Evolutionary conservation across 1,284 basidiomycete species (phyloP).

Genomic region (Cryptococcus sp.): DNA sequence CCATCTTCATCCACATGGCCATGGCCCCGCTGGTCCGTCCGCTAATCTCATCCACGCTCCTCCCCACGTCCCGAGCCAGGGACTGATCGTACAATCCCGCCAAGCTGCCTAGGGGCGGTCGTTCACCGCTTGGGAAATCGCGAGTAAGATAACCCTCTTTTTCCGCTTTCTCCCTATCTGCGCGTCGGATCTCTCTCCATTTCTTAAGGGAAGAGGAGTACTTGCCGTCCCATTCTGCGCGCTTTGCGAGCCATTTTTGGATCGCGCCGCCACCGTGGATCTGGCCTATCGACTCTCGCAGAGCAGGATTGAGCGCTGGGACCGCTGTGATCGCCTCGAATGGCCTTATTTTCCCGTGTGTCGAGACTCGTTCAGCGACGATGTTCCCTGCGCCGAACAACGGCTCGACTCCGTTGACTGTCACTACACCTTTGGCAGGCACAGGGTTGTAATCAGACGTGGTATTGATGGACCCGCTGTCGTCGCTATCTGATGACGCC

Average conservation of each 20-base stretch:
- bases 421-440: conserved; percentile 30
- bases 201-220: conserved; percentile 38
- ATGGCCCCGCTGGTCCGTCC: conserved; percentile 38
- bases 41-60: conserved; percentile 46
- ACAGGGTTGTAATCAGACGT: conserved; percentile 10
- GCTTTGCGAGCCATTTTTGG: conserved; percentile 45
- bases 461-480: conserved; percentile 8
- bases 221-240: conserved; percentile 46
- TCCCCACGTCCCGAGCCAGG: conserved; percentile 42
- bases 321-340: conserved; percentile 69
- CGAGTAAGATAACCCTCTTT: conserved; percentile 48
- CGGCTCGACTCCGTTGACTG: conserved; percentile 44
- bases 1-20: conserved; percentile 46
- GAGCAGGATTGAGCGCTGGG: conserved; percentile 38
- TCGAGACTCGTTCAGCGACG: conserved; percentile 85
- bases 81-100: conserved; percentile 41
- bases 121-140: conserved; percentile 36
- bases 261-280: conserved; percentile 47
- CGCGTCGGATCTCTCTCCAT: conserved; percentile 34
- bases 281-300: conserved; percentile 40
- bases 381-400: conserved; percentile 54
- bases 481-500: conserved; percentile 32
- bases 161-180: conserved; percentile 39
- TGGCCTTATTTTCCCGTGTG: conserved; percentile 71
- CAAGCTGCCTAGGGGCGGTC: conserved; percentile 44